Evolutionary conservation across 2,329 filamentous ascomycete genomes (phyloP).

Genomic region (Penicillium sp.): DNA sequence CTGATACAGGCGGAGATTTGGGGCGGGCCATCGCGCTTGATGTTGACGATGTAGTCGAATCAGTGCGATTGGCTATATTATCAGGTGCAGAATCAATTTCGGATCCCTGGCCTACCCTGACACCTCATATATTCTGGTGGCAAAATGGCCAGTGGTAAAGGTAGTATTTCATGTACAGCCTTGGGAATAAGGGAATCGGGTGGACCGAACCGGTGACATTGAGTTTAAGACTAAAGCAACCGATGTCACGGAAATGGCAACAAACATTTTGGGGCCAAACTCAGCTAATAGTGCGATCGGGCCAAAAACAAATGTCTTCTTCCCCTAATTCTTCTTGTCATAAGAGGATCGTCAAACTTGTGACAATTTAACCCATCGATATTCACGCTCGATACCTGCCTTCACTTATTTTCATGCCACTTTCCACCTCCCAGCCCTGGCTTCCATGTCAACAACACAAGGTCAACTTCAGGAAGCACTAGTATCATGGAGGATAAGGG

Average conservation of each 20-base stretch:
- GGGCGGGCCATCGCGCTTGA: neutral
- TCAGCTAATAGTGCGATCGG: neutral
- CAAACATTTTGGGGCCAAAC: neutral
- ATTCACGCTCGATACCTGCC: neutral
- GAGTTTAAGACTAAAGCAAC: neutral
- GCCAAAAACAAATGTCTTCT: neutral
- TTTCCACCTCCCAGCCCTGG: neutral
- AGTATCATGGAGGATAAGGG: conserved; percentile 19
- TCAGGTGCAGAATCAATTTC: neutral
- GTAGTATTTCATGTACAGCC: too few relatives aligned
- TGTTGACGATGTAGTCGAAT: neutral
- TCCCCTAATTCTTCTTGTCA: neutral
- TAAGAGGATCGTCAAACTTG: neutral
- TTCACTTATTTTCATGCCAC: neutral
- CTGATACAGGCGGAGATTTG: neutral
- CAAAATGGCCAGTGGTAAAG: too few relatives aligned
- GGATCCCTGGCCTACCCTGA: neutral
- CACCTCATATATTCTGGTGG: too few relatives aligned
- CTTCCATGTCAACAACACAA: neutral
- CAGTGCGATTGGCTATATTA: neutral
- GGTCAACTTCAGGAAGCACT: neutral
- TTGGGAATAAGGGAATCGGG: neutral
- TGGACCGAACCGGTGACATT: neutral
- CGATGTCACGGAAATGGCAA: neutral
- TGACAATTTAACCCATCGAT: neutral